phyloP scores from a whole-genome alignment of 208 protist genomes.

The Leptomonas pyrrhocoris region DNA sequence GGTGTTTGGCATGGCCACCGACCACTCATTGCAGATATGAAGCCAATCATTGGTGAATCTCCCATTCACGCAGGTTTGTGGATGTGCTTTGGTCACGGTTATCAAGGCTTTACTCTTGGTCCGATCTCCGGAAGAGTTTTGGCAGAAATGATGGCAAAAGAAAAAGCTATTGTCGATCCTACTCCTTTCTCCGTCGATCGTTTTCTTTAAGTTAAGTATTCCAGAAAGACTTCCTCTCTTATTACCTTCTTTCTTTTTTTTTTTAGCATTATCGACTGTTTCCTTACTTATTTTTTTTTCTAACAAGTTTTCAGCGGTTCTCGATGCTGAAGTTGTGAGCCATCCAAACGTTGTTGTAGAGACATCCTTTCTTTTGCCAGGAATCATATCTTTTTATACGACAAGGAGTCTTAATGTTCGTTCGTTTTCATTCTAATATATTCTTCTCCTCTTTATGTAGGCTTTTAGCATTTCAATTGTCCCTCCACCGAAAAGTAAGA shows the following conservation, averaged over 20 bases:
- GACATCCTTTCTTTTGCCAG: background rate
- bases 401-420: too few relatives aligned
- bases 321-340: too few relatives aligned
- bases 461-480: too few relatives aligned
- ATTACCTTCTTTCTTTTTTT: background rate
- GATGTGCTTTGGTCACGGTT: constrained; percentile 32
- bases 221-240: background rate
- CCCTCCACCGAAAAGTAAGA: too few relatives aligned
- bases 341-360: background rate
- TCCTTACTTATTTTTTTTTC: background rate
- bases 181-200: constrained; percentile 25
- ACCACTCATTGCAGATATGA: constrained; percentile 38
- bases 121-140: constrained; percentile 29
- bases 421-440: too few relatives aligned
- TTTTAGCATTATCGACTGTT: constrained; percentile 2
- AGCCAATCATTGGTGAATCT: constrained; percentile 37
- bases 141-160: constrained; percentile 26
- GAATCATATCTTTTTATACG: too few relatives aligned
- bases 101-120: constrained; percentile 26
- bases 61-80: constrained; percentile 24
- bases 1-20: constrained; percentile 32
- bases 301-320: background rate
- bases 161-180: constrained; percentile 33
- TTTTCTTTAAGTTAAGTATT: constrained; percentile 9
- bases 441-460: too few relatives aligned